Conservation (phyloP, 1,139 yeast genomes). For the Suhomyces taliae region DNA sequence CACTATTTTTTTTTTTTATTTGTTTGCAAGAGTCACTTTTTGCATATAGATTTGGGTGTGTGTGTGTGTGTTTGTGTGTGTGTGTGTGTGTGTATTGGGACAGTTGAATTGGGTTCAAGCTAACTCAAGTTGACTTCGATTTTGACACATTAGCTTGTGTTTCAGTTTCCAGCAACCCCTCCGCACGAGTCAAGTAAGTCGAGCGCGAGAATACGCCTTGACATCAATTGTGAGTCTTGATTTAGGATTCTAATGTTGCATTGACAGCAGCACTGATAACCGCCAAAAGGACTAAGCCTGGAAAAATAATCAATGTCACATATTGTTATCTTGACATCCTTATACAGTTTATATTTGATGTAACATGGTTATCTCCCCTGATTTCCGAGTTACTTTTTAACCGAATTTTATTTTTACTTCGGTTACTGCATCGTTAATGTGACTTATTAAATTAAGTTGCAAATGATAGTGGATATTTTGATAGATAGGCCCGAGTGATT, state of each 20-base stretch:
- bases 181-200: background rate
- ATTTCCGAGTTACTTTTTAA: background rate
- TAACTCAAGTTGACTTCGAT: background rate
- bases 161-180: background rate
- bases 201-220: no score
- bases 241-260: no score
- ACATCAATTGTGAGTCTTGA: no score
- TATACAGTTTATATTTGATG: background rate
- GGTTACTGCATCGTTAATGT: constrained; percentile 1
- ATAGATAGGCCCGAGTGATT: constrained; percentile 3
- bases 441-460: constrained; percentile 11
- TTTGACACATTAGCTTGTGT: background rate
- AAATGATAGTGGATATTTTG: background rate
- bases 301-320: background rate
- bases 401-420: background rate
- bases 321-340: background rate
- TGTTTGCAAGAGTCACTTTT: background rate
- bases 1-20: background rate
- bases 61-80: no score
- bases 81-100: background rate
- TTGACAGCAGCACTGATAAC: background rate
- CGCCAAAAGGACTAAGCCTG: background rate
- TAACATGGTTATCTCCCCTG: background rate
- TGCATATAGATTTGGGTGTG: background rate
- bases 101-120: background rate